A percentile compares a stretch with the other conserved stretches of the same genome.
Evolutionary conservation across 2,329 filamentous ascomycete species (phyloP).

Genomic region (Botrytis galanthina): DNA sequence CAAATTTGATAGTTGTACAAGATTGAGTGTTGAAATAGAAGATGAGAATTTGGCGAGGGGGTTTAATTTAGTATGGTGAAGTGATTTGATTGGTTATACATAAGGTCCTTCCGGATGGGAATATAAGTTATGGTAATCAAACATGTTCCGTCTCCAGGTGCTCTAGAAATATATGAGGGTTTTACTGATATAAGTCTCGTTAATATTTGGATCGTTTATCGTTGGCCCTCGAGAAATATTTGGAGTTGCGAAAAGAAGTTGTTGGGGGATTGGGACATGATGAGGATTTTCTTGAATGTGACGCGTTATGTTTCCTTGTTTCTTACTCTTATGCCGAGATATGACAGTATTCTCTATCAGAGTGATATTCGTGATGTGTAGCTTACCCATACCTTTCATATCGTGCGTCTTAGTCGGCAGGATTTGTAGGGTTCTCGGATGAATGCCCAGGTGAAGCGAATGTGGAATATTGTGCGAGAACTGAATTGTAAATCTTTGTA

Average conservation of each 20-base stretch:
- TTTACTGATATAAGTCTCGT: constrained; percentile 15
- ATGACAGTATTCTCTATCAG: constrained; percentile 18
- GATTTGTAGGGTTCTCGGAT: neutral
- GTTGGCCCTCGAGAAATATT: too few relatives aligned
- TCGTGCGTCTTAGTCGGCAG: neutral
- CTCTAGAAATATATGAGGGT: constrained; percentile 17
- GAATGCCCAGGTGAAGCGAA: neutral
- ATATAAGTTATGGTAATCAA: constrained; percentile 7
- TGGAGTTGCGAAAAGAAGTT: constrained; percentile 15
- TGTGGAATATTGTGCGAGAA: neutral
- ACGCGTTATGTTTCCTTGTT: constrained; percentile 28
- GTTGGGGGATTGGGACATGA: too few relatives aligned
- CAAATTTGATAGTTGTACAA: neutral
- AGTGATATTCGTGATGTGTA: constrained; percentile 13
- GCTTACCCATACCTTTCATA: constrained; percentile 4
- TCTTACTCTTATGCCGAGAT: constrained; percentile 2
- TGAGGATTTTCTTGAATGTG: constrained; percentile 35
- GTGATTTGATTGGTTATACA: neutral
- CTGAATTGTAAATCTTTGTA: neutral
- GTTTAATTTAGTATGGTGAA: neutral
- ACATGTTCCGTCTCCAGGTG: constrained; percentile 19
- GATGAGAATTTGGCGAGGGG: constrained; percentile 22
- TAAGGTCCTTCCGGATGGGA: neutral
- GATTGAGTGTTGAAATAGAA: neutral
- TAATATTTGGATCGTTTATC: too few relatives aligned